Evolutionary conservation across 2,329 filamentous ascomycete genomes (phyloP), one percentile per base, ranked within the genome.

Genomic region (Paramyrothecium sp.): DNA sequence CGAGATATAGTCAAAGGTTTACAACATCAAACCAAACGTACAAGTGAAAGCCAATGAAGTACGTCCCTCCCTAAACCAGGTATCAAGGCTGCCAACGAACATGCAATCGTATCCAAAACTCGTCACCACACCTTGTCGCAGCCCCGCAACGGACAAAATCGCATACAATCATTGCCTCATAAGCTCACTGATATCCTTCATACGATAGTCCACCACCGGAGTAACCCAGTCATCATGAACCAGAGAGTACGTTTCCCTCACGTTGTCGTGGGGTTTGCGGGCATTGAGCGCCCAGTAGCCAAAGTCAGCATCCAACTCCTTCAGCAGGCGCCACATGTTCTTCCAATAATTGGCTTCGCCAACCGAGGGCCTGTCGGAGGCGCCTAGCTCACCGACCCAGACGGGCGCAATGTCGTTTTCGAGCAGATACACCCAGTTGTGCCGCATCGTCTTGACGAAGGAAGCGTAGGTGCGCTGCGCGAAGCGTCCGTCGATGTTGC

Each of bases 281-380:
- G 87, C 84, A 71, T 89, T 89, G 62, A 89, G 68, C 17, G 87
- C 87, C 88, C 87, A 90, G 71, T 89, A 90, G 7, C 83, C 87
- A 74, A 87, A 88, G 63, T 89, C 86, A 11, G 83, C 84, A 63
- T 88, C 84, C 53, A 84, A 70, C 3, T 74, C 71, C 64, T 79
- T 79, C 57, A 89, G 75, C 68, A 81, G 88, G 26, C 75, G 76
- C 73, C 88, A 74, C 69, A 89, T 69, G 67, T 89, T 85, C 48
- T 73, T 71, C 87, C 87, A 89, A 73, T 89, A 90, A 64, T 87
- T 85, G 56, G 76, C 75, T 61, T 88, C 85, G 8, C 85, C 84
- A 10, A 78, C 72, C 34, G 77, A 78, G 1, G 85, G 84, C 7
- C 69, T 60, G 52, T 75, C 73, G 19, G 86, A 82, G 23, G 83